Conservation (phyloP, 441 rosid genomes). For the Brassica balearica region DNA sequence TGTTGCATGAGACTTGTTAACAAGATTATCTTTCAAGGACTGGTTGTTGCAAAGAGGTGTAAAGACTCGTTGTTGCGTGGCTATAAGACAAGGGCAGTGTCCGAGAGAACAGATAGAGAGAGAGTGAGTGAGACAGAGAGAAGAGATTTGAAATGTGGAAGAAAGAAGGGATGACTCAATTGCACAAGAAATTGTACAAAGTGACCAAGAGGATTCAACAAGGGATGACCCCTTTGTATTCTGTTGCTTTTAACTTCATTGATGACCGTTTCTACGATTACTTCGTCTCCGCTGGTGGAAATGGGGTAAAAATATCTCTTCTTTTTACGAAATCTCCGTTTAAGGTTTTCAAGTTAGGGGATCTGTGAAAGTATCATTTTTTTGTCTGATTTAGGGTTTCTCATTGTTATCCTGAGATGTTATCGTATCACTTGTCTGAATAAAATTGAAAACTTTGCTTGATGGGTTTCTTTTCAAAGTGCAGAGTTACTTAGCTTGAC, state of each 20-base stretch:
- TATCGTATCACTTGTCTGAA: not conserved
- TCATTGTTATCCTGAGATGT: not conserved
- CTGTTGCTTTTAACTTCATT: conserved; percentile 83
- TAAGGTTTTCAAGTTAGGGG: no score
- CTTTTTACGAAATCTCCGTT: not conserved
- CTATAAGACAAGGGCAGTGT: conserved; percentile 14
- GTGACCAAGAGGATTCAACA: conserved; percentile 91
- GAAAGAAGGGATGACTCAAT: conserved; percentile 74
- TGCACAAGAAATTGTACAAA: conserved; percentile 81
- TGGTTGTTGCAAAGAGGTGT: not conserved
- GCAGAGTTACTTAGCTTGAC: not conserved
- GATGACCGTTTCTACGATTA: conserved; percentile 86
- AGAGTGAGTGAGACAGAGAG: conserved; percentile 1
- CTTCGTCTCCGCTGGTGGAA: conserved; percentile 95
- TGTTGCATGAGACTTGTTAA: not conserved
- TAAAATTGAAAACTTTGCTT: not conserved
- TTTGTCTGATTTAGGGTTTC: no score
- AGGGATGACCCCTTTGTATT: conserved; percentile 88
- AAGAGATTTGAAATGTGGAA: conserved; percentile 54
- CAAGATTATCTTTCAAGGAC: conserved; percentile 3
- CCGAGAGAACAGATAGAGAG: conserved; percentile 10
- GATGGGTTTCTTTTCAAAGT: not conserved
- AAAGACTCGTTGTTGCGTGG: conserved; percentile 13
- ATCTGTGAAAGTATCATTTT: no score
- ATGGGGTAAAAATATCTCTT: conserved; percentile 58